Base-by-base conservation (phyloP, 2,329 filamentous ascomycete genomes). In the Xylariaceae sp. region DNA sequence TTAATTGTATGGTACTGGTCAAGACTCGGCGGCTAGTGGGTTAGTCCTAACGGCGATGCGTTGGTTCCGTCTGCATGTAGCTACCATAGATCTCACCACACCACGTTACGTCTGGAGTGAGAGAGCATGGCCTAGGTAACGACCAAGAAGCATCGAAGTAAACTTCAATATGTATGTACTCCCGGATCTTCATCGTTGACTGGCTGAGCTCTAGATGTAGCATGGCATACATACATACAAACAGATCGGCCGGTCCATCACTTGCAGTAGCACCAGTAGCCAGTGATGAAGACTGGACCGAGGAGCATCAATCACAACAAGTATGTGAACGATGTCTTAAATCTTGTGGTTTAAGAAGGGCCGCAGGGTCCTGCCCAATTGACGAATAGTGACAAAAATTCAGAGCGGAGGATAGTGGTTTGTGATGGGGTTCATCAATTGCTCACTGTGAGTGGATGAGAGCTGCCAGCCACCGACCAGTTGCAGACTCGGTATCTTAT, bases 291-390 rank as follows among this genome's bases (percentile, higher is more conserved):
- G 43, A 44, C 48, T 53, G 43, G 39, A 30, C 6, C 29, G 23
- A 40, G 32, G 33, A 39, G 21, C 27, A 42, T 33, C 44, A 52
- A 40, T 43, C 23, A 35, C 26, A 42, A 43, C 43, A 30, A 23
- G 16, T 47, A 29, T 47, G 29, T 24, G 33, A 9, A 16, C 50
- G 46, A 36, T 43, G 30, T 37, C 48, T 52, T 33, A 20, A 30
- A 21, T 29, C 27, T 35, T 39, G 48, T 48, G 53, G 53, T 16
- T 48, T 52, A 47, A 43, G 48, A 39, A 48, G n/a, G 15, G 43
- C 52, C 48, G 53, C 48, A 52, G 36, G 30, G 15, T 55, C 42
- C 40, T 55, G 53, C 53, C 53, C 43, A 48, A 55, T 55, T 55
- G 48, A 48, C 53, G 43, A 55, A 52, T 55, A 8, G 48, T 16